These are phyloP conservation scores for Erodium texanum DNA, from an alignment of 441 rosid species.

Conservation along the genomic window DNA sequence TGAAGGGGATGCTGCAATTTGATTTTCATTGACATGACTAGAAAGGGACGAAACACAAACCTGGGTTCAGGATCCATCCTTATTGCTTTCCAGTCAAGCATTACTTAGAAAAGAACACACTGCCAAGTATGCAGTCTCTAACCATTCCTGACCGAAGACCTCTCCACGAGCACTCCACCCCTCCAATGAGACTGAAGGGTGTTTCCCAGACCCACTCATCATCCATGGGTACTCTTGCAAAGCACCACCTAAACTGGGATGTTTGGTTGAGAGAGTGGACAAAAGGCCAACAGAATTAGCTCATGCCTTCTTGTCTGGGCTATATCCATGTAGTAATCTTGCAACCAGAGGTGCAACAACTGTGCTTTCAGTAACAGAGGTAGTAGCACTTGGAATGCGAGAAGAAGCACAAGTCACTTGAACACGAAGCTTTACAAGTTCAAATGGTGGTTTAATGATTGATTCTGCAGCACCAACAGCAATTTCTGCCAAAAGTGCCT, in stretches of 20 bases:
- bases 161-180: constrained; percentile 70
- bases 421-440: constrained; percentile 63
- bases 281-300: constrained; percentile 52
- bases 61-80: constrained; percentile 78
- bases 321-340: constrained; percentile 46
- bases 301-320: constrained; percentile 54
- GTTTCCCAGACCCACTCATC: constrained; percentile 89
- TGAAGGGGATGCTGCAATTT: no score
- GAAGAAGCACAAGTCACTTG: constrained; percentile 74
- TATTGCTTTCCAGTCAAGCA: constrained; percentile 82
- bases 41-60: constrained; percentile 24
- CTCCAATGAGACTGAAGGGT: constrained; percentile 76
- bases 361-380: constrained; percentile 25
- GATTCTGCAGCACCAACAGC: constrained; percentile 73
- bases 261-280: constrained; percentile 55
- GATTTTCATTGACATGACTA: not conserved
- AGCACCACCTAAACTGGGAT: constrained; percentile 52
- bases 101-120: constrained; percentile 61
- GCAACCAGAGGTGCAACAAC: constrained; percentile 35
- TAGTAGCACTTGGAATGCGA: constrained; percentile 32
- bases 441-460: constrained; percentile 62
- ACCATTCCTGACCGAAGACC: constrained; percentile 62
- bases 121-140: constrained; percentile 68
- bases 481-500: constrained; percentile 71
- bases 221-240: constrained; percentile 82